phyloP scores from a whole-genome alignment of 2,329 filamentous ascomycete species.

The Dothideomycetidae sp. region DNA sequence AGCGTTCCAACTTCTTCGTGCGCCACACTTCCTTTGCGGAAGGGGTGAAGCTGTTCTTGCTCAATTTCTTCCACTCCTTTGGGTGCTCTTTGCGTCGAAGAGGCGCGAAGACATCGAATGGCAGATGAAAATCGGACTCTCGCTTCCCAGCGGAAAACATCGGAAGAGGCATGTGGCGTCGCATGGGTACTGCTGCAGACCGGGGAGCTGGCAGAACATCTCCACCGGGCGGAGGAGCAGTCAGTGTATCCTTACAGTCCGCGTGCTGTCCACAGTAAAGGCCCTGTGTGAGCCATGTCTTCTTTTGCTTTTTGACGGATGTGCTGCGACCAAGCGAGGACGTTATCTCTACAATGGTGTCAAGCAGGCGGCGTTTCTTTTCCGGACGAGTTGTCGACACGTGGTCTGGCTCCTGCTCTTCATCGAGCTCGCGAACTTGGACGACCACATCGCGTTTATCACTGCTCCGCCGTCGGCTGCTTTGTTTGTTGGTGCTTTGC shows the following conservation, averaged over 20 bases:
- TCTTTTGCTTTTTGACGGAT: constrained; percentile 34
- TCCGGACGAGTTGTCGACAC: constrained; percentile 4
- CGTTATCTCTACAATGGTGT: constrained; percentile 10
- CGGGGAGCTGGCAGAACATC: constrained; percentile 51
- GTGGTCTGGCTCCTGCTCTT: constrained; percentile 6
- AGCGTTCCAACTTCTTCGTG: constrained; percentile 18
- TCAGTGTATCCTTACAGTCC: constrained; percentile 25
- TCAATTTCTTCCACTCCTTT: constrained; percentile 82
- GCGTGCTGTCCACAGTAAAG: constrained; percentile 71
- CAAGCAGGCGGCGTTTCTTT: constrained; percentile 11
- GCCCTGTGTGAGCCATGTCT: constrained; percentile 70
- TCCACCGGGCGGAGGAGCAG: constrained; percentile 4
- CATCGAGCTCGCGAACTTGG: constrained; percentile 5
- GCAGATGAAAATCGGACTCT: constrained; percentile 65
- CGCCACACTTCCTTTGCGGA: constrained; percentile 24
- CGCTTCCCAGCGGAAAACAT: constrained; percentile 41
- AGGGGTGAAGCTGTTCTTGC: constrained; percentile 70
- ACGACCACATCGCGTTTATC: constrained; percentile 1
- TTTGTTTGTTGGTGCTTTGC: constrained; percentile 8
- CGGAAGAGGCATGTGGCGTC: constrained; percentile 25
- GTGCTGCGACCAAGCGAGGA: constrained; percentile 2
- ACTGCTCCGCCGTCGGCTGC: constrained; percentile 7
- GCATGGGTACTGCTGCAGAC: constrained; percentile 57
- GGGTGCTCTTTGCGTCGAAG: constrained; percentile 73
- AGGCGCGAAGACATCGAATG: constrained; percentile 80